Base-by-base conservation (phyloP, 2,329 filamentous ascomycete species). In the Rhynchosporium agropyri region DNA sequence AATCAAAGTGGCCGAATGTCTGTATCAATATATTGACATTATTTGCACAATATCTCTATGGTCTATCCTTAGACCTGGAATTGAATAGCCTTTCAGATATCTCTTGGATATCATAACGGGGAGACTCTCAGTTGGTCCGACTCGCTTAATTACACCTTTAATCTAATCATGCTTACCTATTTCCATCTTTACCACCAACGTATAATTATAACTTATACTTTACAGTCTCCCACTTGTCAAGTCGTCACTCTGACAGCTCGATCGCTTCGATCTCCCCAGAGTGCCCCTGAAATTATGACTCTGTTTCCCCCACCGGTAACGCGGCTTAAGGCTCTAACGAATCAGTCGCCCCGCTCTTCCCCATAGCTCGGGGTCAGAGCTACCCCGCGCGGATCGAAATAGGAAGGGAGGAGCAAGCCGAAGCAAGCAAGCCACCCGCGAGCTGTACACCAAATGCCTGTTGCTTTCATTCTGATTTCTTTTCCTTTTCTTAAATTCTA, bases 351-450 rank as follows among this genome's bases (percentile, higher is more conserved):
- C 38, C 53, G 38, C 53, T 33, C 6, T 55, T 55, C 51, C 51
- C 51, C 51, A 55, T 55, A 54, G n/a, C 9, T 53, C 26, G 33
- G 33, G 33, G 33, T 36, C 33, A 36, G 33, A 36, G 33, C 33
- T 43, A 31, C 53, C 53, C 53, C 53, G 53, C 42, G 28, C 40
- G 13, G 5, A 13, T 38, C 33, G 28, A 42, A 54, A 8, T 28
- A 36, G 33, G 50, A 6, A 5, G 9, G 33, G 50, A 6, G 6
- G 9, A 10, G 33, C 9, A 36, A 36, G 33, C 33, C 33, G 33
- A 36, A 36, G 33, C 33, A 54, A 45, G 53, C 28, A 56, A 56
- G 53, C 53, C 53, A 56, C 53, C 38, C 53, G 42, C 40, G 10
- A 55, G 26, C 53, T 33, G 13, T 45, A 56, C 53, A 56, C 36